Evolutionary conservation across 495 filamentous ascomycete genomes (phyloP), one percentile per base, ranked within the genome.

Genomic region (Daldinia grandis): DNA sequence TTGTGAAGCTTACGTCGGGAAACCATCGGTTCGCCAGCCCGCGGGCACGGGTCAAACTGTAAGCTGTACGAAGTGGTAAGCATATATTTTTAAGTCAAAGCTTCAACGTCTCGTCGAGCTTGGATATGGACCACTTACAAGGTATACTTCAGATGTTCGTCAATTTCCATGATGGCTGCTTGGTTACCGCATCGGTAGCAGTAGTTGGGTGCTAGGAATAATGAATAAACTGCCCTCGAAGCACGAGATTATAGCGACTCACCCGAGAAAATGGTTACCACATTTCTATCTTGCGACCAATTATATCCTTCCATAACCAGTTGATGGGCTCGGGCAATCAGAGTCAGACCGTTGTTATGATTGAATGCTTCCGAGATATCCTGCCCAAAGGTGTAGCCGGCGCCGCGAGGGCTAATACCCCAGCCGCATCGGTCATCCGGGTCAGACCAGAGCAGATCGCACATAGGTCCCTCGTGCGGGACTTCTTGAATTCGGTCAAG

Each of bases 341-440:
- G 86, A 65, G 95, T 98, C 83, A 99, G 84, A 58, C 95, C 95
- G 74, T 99, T 99, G 86, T 99, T 99, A 81, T 99, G 95, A 82
- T 99, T 99, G 86, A 99, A 99, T 4, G 95, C 95, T 83, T 99
- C 95, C 9, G 95, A 98, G 74, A 99, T 99, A 79, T 99, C 95
- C 84, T 99, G 95, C 66, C 95, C 95, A 80, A 99, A 99, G 33
- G 95, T 99, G 83, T 99, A 99, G 59, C 95, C 95, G 68, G 95
- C 95, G 81, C 95, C 95, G 81, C 95, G 89, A 65, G 95, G 95
- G 64, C 92, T 95, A 78, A 99, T 99, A 53, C 95, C 95, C 95
- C 95, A 99, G 66, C 95, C 95, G 80, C 95, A 99, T 78, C 95
- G 87, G 81, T 99, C 95, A 84, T 99, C 95, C 57, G 95, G 95